A percentile compares a stretch with the other conserved stretches of the same genome.
Conservation (phyloP, 805 yeast genomes). For the Maudiozyma serrabonitensis region DNA sequence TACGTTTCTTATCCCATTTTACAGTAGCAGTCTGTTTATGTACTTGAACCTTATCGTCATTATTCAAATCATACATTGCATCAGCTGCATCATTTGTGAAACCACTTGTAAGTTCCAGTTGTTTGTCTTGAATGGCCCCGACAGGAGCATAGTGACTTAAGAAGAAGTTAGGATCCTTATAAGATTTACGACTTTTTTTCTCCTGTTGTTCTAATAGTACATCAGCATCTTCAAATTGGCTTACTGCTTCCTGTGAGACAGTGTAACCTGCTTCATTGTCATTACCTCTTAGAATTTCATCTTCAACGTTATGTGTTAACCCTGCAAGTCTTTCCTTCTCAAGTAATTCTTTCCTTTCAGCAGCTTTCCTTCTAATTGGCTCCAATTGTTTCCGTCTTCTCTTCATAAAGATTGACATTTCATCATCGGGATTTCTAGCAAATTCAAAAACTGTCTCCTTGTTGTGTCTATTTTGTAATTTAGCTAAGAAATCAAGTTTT, state of each 20-base stretch:
- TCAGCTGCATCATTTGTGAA: conserved; percentile 77
- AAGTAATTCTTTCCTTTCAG: conserved; percentile 54
- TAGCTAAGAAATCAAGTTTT: conserved; percentile 60
- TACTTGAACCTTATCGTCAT: conserved; percentile 60
- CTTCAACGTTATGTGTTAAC: conserved; percentile 59
- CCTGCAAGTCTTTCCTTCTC: conserved; percentile 73
- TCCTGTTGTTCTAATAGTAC: conserved; percentile 24
- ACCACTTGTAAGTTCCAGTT: conserved; percentile 42
- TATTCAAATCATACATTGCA: conserved; percentile 79
- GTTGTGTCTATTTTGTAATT: conserved; percentile 54
- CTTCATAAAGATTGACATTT: conserved; percentile 73
- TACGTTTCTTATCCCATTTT: conserved; percentile 90
- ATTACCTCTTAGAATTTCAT: conserved; percentile 53
- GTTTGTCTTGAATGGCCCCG: conserved; percentile 75
- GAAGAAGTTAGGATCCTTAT: conserved; percentile 69
- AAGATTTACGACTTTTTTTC: conserved; percentile 38
- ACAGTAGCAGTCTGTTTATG: conserved; percentile 59
- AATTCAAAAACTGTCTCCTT: conserved; percentile 95
- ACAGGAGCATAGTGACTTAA: conserved; percentile 86
- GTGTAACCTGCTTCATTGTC: conserved; percentile 40
- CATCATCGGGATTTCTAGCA: conserved; percentile 53
- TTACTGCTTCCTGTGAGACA: conserved; percentile 32
- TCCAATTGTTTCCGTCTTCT: conserved; percentile 80
- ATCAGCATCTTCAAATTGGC: conserved; percentile 35
- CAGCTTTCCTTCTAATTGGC: conserved; percentile 72